A percentile compares a stretch with the other conserved stretches of the same genome.
Conservation (phyloP, 129 eudicot genomes). For the Lactuca saligna region DNA sequence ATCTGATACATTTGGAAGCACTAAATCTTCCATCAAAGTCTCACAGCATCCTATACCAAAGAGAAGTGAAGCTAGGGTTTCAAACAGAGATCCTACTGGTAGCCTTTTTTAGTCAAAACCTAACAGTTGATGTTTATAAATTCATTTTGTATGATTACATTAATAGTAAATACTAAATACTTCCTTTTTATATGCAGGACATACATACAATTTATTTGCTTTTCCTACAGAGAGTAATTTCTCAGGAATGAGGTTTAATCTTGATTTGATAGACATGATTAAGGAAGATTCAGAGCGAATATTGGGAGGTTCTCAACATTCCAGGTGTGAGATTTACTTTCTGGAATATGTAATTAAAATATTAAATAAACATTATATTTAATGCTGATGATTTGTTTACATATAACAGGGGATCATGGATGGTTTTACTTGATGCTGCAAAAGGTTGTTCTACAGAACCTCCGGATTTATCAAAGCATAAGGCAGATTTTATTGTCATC, state of each 20-base stretch:
- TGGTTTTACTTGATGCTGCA: slow-evolving; percentile 95
- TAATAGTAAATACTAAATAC: neutral
- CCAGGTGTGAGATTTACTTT: slow-evolving; percentile 42
- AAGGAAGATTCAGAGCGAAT: slow-evolving; percentile 57
- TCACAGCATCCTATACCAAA: slow-evolving; percentile 43
- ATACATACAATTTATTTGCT: slow-evolving; percentile 75
- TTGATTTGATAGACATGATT: slow-evolving; percentile 56
- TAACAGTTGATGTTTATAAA: neutral
- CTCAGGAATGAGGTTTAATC: slow-evolving; percentile 87
- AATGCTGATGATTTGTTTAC: slow-evolving; percentile 16
- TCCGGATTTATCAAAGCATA: slow-evolving; percentile 71
- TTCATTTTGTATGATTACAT: slow-evolving; percentile 1
- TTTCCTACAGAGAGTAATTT: slow-evolving; percentile 97
- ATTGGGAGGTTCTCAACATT: slow-evolving; percentile 44
- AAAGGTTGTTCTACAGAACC: slow-evolving; percentile 91
- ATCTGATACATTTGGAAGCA: slow-evolving; percentile 19
- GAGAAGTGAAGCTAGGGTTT: slow-evolving; percentile 43
- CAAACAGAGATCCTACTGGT: slow-evolving; percentile 47
- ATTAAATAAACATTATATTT: too few relatives aligned
- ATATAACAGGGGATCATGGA: slow-evolving; percentile 65
- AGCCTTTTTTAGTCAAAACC: slow-evolving; percentile 12
- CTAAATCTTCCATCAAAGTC: slow-evolving; percentile 47
- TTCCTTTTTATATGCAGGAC: slow-evolving; percentile 41
- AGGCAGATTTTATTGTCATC: slow-evolving; percentile 82
- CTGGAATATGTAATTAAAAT: neutral